These are phyloP conservation scores for Gonapodya prolifera DNA, from an alignment of 192 early-diverging fungal genomes.

Conservation along the genomic window DNA sequence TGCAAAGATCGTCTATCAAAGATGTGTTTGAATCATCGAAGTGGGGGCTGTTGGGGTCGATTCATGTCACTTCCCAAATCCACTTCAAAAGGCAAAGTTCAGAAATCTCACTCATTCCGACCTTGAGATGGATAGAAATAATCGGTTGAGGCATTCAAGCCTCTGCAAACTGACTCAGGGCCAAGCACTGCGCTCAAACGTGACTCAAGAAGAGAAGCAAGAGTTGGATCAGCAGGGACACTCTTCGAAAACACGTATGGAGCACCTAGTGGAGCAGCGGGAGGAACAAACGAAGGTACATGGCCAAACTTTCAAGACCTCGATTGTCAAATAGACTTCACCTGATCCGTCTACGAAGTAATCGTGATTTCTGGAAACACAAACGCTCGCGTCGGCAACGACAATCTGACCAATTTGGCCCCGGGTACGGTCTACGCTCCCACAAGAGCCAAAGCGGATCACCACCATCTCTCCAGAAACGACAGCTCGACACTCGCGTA, in stretches of 20 bases:
- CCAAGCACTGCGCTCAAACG: conserved; percentile 22
- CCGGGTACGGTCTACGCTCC: conserved; percentile 30
- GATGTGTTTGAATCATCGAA: conserved; percentile 69
- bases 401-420: conserved; percentile 37
- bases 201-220: conserved; percentile 25
- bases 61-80: not conserved
- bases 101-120: conserved; percentile 15
- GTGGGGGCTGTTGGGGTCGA: conserved; percentile 24
- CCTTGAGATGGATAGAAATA: conserved; percentile 84
- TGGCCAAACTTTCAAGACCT: not conserved
- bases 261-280: conserved; percentile 14
- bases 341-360: conserved; percentile 40
- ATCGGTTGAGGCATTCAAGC: conserved; percentile 64
- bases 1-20: conserved; percentile 35
- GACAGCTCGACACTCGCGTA: conserved; percentile 72
- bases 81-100: not conserved
- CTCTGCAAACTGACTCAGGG: conserved; percentile 28
- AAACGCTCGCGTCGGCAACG: conserved; percentile 51
- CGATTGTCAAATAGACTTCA: conserved; percentile 5
- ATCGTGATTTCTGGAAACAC: conserved; percentile 57
- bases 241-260: conserved; percentile 58
- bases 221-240: conserved; percentile 41
- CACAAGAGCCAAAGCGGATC: conserved; percentile 78
- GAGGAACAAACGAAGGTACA: conserved; percentile 2
- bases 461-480: conserved; percentile 63